Evolutionary conservation across 2,329 filamentous ascomycete genomes (phyloP), one percentile per base, ranked within the genome.

Genomic region (Alternaria triticina): DNA sequence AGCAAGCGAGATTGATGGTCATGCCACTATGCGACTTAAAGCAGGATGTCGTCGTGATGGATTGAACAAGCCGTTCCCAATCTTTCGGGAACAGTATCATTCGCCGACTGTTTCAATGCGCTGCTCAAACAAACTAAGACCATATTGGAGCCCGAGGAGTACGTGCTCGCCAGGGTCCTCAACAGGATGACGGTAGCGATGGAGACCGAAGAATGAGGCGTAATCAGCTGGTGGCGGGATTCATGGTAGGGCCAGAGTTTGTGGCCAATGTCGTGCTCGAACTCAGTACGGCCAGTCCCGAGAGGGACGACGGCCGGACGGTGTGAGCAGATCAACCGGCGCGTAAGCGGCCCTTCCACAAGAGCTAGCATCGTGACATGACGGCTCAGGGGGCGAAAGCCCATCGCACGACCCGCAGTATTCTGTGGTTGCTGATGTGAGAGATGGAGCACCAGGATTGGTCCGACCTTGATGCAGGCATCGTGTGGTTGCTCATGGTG

Each of bases 271-370:
- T 72, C 67, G 71, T 72, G 71, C 64, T 67, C 66, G 63, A 65
- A 60, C 54, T 61, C 47, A 70, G 65, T 64, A 68, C 76, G 75
- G 77, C 76, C 76, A 75, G 74, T 78, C 76, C 76, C 76, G 72
- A 78, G 73, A 67, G 28, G 49, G 30, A 40, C 67, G 60, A 69
- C 67, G 60, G 70, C 73, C 62, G 67, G 71, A 69, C 62, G 67
- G 63, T 70, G 68, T 73, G 64, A 64, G 70, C 66, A 73, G 75
- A 79, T 79, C 77, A 77, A 71, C 76, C 71, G 77, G 76, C 75
- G 76, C 75, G 73, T 79, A 79, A 72, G 71, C 70, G 69, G 74
- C 65, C 64, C 65, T 67, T 70, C 67, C 70, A 64, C 62, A 67
- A 52, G 63, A 64, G 68, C 69, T 70, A 68, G 65, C 59, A 65